A percentile compares a stretch with the other conserved stretches of the same genome.
Evolutionary conservation across 108 stramenopile species (phyloP).

Genomic region (Fragilaria crotonensis): DNA sequence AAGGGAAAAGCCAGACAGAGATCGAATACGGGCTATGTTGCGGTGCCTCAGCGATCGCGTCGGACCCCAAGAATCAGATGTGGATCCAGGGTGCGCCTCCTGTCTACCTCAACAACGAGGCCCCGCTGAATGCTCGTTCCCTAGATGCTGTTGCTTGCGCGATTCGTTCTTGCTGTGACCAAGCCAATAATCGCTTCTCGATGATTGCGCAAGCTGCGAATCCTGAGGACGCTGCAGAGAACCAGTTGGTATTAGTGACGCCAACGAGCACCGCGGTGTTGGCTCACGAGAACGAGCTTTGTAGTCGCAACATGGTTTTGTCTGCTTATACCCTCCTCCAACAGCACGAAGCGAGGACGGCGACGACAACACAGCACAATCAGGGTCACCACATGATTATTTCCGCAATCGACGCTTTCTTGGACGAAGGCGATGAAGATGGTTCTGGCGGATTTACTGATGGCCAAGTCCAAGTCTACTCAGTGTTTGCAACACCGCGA

Average conservation of each 20-base stretch:
- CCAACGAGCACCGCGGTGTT: not conserved
- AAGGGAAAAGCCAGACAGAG: conserved; percentile 24
- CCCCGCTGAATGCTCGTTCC: conserved; percentile 60
- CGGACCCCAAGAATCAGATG: conserved; percentile 70
- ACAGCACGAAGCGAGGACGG: conserved; percentile 45
- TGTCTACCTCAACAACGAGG: conserved; percentile 83
- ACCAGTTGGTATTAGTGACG: conserved; percentile 3
- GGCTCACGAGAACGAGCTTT: conserved; percentile 67
- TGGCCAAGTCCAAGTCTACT: conserved; percentile 70
- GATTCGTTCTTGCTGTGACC: conserved; percentile 79
- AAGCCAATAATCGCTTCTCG: conserved; percentile 67
- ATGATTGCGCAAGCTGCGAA: conserved; percentile 49
- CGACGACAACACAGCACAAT: conserved; percentile 34
- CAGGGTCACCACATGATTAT: conserved; percentile 71
- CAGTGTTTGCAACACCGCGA: conserved; percentile 69
- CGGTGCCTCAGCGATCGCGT: conserved; percentile 36
- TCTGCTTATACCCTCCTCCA: conserved; percentile 69
- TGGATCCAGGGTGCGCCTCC: conserved; percentile 87
- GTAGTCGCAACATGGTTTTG: conserved; percentile 79
- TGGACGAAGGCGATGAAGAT: conserved; percentile 67
- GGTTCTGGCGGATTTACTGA: conserved; percentile 66
- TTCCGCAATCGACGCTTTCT: conserved; percentile 77
- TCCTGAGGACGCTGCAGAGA: conserved; percentile 14
- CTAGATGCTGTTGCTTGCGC: conserved; percentile 82
- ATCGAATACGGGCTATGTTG: conserved; percentile 40